Evolutionary conservation across 495 filamentous ascomycete species (phyloP), one percentile per base, ranked within the genome.

Genomic region (Evernia prunastri): DNA sequence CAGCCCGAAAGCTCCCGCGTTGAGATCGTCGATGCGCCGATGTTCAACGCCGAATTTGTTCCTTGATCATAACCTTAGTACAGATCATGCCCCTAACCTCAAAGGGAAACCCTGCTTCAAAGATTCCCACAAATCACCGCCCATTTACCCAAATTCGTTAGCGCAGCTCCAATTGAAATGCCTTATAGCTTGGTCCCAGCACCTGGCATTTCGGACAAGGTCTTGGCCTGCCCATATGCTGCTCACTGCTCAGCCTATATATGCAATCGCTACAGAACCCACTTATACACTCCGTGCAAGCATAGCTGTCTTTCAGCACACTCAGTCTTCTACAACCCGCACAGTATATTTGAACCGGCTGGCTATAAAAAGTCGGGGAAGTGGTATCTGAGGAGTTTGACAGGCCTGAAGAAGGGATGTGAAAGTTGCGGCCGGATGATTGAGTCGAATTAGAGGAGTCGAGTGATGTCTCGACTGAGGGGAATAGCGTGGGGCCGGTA

Each of bases 221-320:
- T 23, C 72, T 68, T 49, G 73, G 78, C 73, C 73, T 75, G 71
- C 73, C 70, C 61, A 71, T 62, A 70, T 77, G 53, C 70, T 81
- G 65, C 72, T 82, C 76, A 64, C 76, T 78, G 25, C 90, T 87
- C 62, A 94, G 82, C 66, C 89, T 85, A 66, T 89, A 85, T 23
- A 96, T 90, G 64, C 92, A 96, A 49, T 89, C 88, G 60, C 84
- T 86, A 70, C 92, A 96, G 56, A 96, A 81, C 3, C 92, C 92
- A 71, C 90, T 94, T 58, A 96, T 96, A 72, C 92, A 96, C 71
- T 96, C 91, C 0, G 91, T 96, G 74, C 92, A 96, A 17, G 92
- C 92, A 71, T 89, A 96, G 37, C 88, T 91, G 63, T 92, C 87
- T 63, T 85, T 86, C 53, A 96, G 74, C 4, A 87, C 74, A 64